Evolutionary conservation across 2,329 filamentous ascomycete genomes (phyloP).

Genomic region (Neofusicoccum sp.): DNA sequence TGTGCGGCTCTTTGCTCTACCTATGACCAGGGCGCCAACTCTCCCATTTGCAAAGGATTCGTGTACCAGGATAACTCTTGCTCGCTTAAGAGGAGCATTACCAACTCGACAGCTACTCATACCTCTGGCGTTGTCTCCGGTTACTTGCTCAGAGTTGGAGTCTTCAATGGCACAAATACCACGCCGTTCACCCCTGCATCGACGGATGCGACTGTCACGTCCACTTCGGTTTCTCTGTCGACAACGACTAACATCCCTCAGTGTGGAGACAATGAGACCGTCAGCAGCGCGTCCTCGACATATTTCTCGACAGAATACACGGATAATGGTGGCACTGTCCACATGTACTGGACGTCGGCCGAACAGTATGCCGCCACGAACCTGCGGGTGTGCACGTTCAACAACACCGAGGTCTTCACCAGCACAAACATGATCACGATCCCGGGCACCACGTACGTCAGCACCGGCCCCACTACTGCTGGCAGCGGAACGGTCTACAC

Average conservation of each 20-base stretch:
- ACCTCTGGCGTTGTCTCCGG: background rate
- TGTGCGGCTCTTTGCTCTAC: conserved; percentile 18
- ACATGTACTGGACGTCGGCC: conserved; percentile 11
- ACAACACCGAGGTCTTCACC: conserved; percentile 16
- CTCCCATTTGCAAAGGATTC: conserved; percentile 6
- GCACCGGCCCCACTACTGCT: background rate
- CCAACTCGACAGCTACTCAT: background rate
- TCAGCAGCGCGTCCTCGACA: conserved; percentile 6
- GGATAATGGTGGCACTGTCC: conserved; percentile 4
- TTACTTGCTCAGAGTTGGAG: background rate
- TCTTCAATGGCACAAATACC: background rate
- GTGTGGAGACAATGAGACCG: background rate
- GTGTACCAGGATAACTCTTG: conserved; percentile 1
- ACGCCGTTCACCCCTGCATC: background rate
- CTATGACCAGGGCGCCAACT: background rate
- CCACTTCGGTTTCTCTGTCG: background rate
- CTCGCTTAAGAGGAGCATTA: conserved; percentile 7
- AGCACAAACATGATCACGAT: conserved; percentile 10
- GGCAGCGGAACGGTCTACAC: background rate
- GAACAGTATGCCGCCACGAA: background rate
- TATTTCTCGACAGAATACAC: conserved; percentile 12
- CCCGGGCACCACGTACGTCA: background rate
- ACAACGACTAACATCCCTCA: background rate
- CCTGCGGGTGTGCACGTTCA: conserved; percentile 14
- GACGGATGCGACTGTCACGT: background rate